These are phyloP conservation scores for Xylaria digitata DNA, from an alignment of 2,329 filamentous ascomycete genomes.

Conservation along the genomic window DNA sequence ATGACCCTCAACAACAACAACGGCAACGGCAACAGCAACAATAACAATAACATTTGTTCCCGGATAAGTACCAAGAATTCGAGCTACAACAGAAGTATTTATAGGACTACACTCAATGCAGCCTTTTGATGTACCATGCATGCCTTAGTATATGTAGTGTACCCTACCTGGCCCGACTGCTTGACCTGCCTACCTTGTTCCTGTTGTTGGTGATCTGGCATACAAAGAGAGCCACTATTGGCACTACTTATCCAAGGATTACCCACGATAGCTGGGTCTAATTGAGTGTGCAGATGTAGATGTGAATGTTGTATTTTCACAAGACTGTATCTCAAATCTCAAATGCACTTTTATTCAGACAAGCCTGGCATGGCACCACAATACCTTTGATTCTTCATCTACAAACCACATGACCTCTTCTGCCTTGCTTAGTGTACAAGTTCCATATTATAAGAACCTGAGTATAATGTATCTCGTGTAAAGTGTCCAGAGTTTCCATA, in stretches of 20 bases:
- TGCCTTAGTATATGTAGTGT: not conserved
- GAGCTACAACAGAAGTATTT: conserved; percentile 7
- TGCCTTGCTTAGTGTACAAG: conserved; percentile 7
- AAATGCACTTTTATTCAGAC: not conserved
- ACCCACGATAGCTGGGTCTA: not conserved
- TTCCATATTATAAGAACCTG: not conserved
- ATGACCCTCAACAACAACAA: not conserved
- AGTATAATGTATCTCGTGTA: not conserved
- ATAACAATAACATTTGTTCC: not conserved
- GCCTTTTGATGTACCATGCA: conserved; percentile 1
- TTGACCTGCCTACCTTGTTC: conserved; percentile 9
- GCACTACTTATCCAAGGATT: not conserved
- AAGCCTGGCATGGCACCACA: not conserved
- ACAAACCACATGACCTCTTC: conserved; percentile 2
- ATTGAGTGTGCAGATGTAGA: too few relatives aligned
- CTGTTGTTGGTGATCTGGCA: not conserved
- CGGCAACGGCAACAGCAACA: too few relatives aligned
- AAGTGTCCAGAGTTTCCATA: conserved; percentile 26
- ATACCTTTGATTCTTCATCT: not conserved
- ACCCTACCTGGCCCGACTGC: not conserved
- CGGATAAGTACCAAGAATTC: conserved; percentile 6
- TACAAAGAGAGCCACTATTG: conserved; percentile 6
- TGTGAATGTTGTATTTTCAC: too few relatives aligned
- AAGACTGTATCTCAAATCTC: not conserved
- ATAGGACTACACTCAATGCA: conserved; percentile 13